Evolutionary conservation across 2,329 filamentous ascomycete species (phyloP).

Genomic region (Penicillium sp.): DNA sequence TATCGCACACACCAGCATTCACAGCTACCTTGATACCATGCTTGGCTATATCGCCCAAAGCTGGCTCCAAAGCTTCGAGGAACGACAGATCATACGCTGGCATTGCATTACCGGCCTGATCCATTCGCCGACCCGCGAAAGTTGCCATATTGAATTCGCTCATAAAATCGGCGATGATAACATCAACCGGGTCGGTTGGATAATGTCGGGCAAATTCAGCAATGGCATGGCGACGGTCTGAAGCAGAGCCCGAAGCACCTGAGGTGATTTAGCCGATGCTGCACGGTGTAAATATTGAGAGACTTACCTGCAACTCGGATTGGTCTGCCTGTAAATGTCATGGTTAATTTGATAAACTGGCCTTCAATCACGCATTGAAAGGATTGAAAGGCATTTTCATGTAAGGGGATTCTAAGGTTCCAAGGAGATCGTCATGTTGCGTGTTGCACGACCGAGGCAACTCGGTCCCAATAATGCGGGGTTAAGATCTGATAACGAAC

Average conservation of each 20-base stretch:
- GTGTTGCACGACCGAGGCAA: conserved; percentile 13
- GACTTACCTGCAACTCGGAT: conserved; percentile 25
- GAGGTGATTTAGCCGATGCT: background rate
- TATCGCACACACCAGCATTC: conserved; percentile 48
- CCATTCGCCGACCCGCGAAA: conserved; percentile 38
- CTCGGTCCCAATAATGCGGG: conserved; percentile 18
- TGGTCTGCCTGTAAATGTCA: conserved; percentile 20
- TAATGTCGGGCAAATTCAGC: conserved; percentile 42
- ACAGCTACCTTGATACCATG: conserved; percentile 46
- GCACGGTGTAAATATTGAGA: background rate
- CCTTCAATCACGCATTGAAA: background rate
- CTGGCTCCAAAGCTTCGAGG: conserved; percentile 49
- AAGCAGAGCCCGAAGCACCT: conserved; percentile 48
- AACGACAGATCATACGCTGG: conserved; percentile 56
- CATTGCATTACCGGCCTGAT: conserved; percentile 29
- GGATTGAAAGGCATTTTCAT: background rate
- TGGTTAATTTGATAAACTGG: background rate
- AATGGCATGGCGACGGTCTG: conserved; percentile 49
- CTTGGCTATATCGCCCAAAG: conserved; percentile 40
- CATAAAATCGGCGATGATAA: conserved; percentile 51
- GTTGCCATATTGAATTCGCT: conserved; percentile 55
- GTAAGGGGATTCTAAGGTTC: background rate
- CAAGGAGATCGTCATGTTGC: background rate
- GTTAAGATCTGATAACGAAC: conserved; percentile 2
- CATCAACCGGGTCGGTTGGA: conserved; percentile 45